Conservation (phyloP, 2,329 filamentous ascomycete species). For the Gaeumannomyces sp. region DNA sequence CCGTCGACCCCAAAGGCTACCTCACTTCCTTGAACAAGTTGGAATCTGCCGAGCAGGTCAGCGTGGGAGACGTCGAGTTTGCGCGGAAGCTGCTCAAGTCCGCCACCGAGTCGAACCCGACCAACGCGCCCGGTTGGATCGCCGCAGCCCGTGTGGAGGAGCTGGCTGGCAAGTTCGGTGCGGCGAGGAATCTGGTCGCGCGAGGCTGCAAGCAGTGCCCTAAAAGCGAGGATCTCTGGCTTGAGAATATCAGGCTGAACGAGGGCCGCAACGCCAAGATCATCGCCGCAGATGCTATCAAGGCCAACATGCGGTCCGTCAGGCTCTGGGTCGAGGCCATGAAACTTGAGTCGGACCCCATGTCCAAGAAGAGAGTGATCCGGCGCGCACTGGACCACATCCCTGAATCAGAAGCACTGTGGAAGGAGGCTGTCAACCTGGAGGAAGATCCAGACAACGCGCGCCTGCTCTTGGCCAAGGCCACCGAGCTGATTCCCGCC, state of each 20-base stretch:
- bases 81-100: conserved; percentile 90
- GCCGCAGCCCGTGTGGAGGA: conserved; percentile 90
- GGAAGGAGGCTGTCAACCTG: conserved; percentile 95
- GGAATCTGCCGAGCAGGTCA: conserved; percentile 72
- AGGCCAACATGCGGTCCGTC: conserved; percentile 83
- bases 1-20: conserved; percentile 92
- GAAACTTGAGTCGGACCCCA: conserved; percentile 75
- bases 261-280: conserved; percentile 91
- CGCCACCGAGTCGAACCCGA: conserved; percentile 94
- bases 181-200: conserved; percentile 81
- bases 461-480: conserved; percentile 82
- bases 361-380: conserved; percentile 87
- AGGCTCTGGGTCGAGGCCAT: conserved; percentile 93
- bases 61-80: conserved; percentile 91
- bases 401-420: conserved; percentile 90
- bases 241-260: conserved; percentile 91
- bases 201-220: conserved; percentile 87
- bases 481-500: conserved; percentile 87
- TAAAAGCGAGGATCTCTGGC: conserved; percentile 90
- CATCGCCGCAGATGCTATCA: conserved; percentile 88
- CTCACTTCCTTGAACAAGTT: conserved; percentile 85
- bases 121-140: conserved; percentile 92
- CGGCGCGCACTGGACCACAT: conserved; percentile 88
- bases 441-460: conserved; percentile 89
- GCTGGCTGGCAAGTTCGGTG: conserved; percentile 82